These are phyloP conservation scores for Medicago ruthenica DNA, from an alignment of 306 rosid species.

Conservation along the genomic window DNA sequence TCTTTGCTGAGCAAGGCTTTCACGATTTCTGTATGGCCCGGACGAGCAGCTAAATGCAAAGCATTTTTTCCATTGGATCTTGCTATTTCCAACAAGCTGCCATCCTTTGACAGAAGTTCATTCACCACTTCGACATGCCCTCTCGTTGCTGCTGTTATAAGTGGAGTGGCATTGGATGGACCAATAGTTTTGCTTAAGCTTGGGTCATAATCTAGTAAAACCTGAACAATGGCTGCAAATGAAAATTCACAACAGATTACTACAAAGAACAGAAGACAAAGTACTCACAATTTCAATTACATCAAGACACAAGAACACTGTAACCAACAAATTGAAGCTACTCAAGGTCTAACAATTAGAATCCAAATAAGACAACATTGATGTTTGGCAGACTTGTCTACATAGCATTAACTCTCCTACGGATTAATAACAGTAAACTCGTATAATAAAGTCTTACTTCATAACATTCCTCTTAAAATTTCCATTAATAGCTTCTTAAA, in stretches of 20 bases:
- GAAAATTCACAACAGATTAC: conserved; percentile 37
- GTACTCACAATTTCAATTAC: conserved; percentile 10
- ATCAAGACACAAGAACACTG: conserved; percentile 7
- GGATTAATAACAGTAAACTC: not conserved
- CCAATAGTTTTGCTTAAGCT: conserved; percentile 85
- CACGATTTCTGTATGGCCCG: conserved; percentile 86
- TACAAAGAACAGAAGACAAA: conserved; percentile 15
- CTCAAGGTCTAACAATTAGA: conserved; percentile 11
- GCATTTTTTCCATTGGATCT: conserved; percentile 90
- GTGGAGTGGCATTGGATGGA: conserved; percentile 86
- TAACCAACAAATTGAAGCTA: conserved; percentile 17
- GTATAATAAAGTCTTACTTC: not conserved
- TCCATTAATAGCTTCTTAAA: not conserved
- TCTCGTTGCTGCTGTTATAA: conserved; percentile 86
- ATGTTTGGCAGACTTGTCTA: conserved; percentile 8
- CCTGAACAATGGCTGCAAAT: conserved; percentile 84
- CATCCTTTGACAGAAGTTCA: conserved; percentile 81
- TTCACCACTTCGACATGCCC: conserved; percentile 86
- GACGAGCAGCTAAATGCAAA: conserved; percentile 94
- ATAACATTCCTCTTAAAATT: conserved; percentile 22
- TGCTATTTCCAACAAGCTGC: conserved; percentile 75
- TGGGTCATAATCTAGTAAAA: conserved; percentile 73
- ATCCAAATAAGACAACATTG: conserved; percentile 36
- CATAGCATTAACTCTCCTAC: conserved; percentile 19
- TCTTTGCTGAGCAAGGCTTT: conserved; percentile 75